phyloP scores from a whole-genome alignment of 345 rosid species.

The Hibiscus syriacus region DNA sequence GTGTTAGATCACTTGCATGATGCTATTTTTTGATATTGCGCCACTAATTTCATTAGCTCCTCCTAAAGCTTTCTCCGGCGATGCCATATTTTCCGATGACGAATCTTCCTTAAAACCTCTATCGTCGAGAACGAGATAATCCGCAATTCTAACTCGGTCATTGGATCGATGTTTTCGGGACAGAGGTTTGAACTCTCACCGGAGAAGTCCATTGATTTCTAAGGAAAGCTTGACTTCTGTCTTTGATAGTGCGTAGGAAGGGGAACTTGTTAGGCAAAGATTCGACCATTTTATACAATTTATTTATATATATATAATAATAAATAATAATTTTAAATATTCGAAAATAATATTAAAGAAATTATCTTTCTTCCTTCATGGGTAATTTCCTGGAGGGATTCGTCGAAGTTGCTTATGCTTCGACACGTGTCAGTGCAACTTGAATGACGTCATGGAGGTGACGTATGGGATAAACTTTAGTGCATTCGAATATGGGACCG shows the following conservation, averaged over 20 bases:
- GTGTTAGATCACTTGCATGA: slow-evolving; percentile 10
- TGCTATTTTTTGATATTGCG: neutral
- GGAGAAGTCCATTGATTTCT: neutral
- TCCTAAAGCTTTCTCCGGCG: neutral
- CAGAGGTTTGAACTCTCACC: neutral
- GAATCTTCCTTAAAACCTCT: neutral
- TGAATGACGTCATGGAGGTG: neutral
- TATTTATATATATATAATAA: too few relatives aligned
- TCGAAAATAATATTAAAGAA: neutral
- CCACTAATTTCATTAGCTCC: neutral
- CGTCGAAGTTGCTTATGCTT: neutral
- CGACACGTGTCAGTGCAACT: neutral
- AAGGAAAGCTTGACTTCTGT: neutral
- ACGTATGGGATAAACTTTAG: neutral
- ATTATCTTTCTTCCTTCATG: neutral
- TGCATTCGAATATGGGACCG: neutral
- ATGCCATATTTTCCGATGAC: slow-evolving; percentile 2
- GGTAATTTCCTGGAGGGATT: neutral
- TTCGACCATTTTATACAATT: neutral
- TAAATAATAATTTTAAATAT: too few relatives aligned
- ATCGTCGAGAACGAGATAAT: neutral
- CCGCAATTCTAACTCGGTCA: neutral
- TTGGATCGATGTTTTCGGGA: neutral
- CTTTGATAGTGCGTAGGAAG: neutral
- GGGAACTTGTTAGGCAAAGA: neutral